phyloP scores from a whole-genome alignment of 2,329 filamentous ascomycete genomes.

The Monosporascus ibericus region DNA sequence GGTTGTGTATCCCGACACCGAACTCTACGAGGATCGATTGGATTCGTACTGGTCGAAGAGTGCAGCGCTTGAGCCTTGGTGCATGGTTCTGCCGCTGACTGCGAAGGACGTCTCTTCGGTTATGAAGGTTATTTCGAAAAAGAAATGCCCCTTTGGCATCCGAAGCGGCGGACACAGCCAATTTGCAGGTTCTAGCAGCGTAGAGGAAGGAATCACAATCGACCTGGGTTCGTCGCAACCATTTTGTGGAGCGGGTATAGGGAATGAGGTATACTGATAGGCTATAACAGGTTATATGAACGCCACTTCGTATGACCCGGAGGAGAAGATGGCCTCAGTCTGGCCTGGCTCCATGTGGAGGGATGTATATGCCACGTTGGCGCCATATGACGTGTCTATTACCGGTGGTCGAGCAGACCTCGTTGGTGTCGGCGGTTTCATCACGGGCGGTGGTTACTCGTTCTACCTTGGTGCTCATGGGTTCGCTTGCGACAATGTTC shows the following conservation, averaged over 20 bases:
- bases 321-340: conserved; percentile 23
- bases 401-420: conserved; percentile 19
- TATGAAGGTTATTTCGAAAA: conserved; percentile 25
- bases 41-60: conserved; percentile 31
- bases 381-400: conserved; percentile 17
- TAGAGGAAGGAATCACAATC: conserved; percentile 19
- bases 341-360: conserved; percentile 23
- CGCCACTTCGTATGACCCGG: conserved; percentile 21
- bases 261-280: not conserved
- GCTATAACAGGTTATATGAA: conserved; percentile 21
- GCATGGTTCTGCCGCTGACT: conserved; percentile 28
- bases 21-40: conserved; percentile 6
- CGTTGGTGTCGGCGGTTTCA: conserved; percentile 23
- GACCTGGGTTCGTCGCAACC: conserved; percentile 13
- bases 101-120: conserved; percentile 30
- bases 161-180: conserved; percentile 21
- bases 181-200: conserved; percentile 16
- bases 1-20: not conserved
- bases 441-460: conserved; percentile 22
- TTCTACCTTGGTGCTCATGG: conserved; percentile 25
- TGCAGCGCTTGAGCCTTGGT: conserved; percentile 29
- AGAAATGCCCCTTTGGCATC: conserved; percentile 14
- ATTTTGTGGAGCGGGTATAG: not conserved
- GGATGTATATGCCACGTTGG: conserved; percentile 17
- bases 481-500: conserved; percentile 34